phyloP scores from a whole-genome alignment of 1,139 yeast species.

The Ogataea hybrid region DNA sequence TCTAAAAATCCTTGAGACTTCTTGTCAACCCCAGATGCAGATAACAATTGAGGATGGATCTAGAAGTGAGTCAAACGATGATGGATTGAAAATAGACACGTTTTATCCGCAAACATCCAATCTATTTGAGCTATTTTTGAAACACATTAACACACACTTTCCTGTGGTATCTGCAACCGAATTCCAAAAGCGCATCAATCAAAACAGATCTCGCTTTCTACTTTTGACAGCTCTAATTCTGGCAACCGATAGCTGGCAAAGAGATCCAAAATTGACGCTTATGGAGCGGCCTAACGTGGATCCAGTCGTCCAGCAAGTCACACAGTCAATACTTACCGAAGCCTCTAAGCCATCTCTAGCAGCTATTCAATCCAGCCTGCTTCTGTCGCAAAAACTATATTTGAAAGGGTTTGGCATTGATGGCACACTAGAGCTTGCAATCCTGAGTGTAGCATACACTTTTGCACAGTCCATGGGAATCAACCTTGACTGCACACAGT shows the following conservation, averaged over 20 bases:
- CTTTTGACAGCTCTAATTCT: not conserved
- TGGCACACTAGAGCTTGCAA: too few relatives aligned
- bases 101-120: not conserved
- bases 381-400: too few relatives aligned
- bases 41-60: too few relatives aligned
- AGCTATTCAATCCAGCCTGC: too few relatives aligned
- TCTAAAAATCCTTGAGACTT: too few relatives aligned
- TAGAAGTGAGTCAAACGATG: too few relatives aligned
- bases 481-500: conserved; percentile 10
- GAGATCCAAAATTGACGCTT: not conserved
- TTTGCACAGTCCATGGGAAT: conserved; percentile 14
- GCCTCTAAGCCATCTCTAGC: too few relatives aligned
- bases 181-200: not conserved
- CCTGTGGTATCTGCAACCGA: not conserved
- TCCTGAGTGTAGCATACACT: conserved; percentile 6
- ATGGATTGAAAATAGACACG: too few relatives aligned
- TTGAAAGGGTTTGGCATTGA: too few relatives aligned
- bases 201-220: not conserved
- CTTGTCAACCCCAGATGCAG: too few relatives aligned
- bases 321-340: too few relatives aligned
- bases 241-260: not conserved
- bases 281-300: not conserved
- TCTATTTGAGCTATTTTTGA: not conserved
- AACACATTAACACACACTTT: not conserved
- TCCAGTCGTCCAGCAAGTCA: too few relatives aligned